phyloP scores from a whole-genome alignment of 208 protist genomes.

The Crithidia mellificae region DNA sequence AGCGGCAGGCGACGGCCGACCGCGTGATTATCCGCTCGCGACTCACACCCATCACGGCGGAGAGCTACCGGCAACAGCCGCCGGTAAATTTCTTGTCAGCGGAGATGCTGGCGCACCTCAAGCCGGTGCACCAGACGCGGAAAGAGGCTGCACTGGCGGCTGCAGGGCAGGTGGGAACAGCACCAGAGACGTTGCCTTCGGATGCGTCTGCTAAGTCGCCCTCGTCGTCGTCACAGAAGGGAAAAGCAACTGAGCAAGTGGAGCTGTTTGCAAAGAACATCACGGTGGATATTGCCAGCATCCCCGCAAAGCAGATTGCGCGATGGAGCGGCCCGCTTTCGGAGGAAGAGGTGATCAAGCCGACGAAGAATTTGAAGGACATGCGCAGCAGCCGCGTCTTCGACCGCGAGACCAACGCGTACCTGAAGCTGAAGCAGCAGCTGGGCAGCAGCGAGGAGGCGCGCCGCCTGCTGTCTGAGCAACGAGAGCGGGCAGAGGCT shows the following conservation, averaged over 20 bases:
- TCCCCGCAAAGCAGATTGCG: conserved; percentile 54
- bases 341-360: conserved; percentile 49
- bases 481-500: conserved; percentile 26
- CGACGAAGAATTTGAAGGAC: conserved; percentile 75
- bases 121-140: neutral
- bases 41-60: conserved; percentile 55
- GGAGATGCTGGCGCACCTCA: conserved; percentile 23
- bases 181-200: too few species aligned
- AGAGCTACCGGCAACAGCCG: conserved; percentile 58
- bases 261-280: conserved; percentile 66
- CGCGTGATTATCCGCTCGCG: conserved; percentile 77
- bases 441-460: conserved; percentile 56
- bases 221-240: too few species aligned
- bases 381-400: conserved; percentile 75
- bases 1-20: conserved; percentile 36
- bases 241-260: neutral
- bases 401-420: conserved; percentile 62
- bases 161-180: too few species aligned
- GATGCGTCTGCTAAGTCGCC: too few species aligned
- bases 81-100: conserved; percentile 67
- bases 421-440: conserved; percentile 50
- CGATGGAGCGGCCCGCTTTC: conserved; percentile 56
- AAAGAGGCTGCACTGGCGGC: neutral
- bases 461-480: conserved; percentile 42
- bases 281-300: conserved; percentile 59